phyloP scores from a whole-genome alignment of 2,329 filamentous ascomycete species.

The Neonectria hederae region DNA sequence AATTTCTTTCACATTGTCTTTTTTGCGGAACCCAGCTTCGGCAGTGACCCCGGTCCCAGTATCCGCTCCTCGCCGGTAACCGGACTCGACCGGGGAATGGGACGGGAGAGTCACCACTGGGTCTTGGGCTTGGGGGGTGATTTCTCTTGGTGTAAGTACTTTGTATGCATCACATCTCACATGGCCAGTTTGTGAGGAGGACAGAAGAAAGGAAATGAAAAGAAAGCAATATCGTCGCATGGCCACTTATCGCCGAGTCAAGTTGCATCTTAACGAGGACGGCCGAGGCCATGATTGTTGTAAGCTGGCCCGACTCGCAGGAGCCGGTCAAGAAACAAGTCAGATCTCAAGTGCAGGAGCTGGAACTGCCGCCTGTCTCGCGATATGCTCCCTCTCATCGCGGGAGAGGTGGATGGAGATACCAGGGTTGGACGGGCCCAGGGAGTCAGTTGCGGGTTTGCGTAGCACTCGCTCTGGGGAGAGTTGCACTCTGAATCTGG shows the following conservation, averaged over 20 bases:
- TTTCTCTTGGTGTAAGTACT: conserved; percentile 4
- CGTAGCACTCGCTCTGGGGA: conserved; percentile 2
- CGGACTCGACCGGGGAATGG: conserved; percentile 22
- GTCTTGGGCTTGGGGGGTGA: background rate
- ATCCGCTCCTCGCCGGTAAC: conserved; percentile 31
- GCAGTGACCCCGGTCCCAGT: conserved; percentile 26
- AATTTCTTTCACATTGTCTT: conserved; percentile 4
- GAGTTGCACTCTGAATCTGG: conserved; percentile 18
- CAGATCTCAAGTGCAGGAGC: conserved; percentile 11
- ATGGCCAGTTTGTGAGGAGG: conserved; percentile 12
- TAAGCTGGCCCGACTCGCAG: background rate
- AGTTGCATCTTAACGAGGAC: conserved; percentile 17
- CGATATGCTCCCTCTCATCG: background rate
- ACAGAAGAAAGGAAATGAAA: conserved; percentile 10
- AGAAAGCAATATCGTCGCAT: conserved; percentile 1
- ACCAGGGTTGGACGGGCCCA: conserved; percentile 11
- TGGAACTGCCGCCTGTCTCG: background rate
- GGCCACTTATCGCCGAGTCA: conserved; percentile 11
- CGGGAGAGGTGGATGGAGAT: conserved; percentile 2
- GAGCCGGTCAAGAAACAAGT: conserved; percentile 7
- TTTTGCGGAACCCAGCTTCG: conserved; percentile 14
- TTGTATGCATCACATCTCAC: conserved; percentile 23
- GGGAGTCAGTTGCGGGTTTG: background rate
- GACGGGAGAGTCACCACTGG: background rate
- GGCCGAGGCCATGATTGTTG: background rate